phyloP scores from a whole-genome alignment of 2,329 filamentous ascomycete species.

The Aspergillus sp. region DNA sequence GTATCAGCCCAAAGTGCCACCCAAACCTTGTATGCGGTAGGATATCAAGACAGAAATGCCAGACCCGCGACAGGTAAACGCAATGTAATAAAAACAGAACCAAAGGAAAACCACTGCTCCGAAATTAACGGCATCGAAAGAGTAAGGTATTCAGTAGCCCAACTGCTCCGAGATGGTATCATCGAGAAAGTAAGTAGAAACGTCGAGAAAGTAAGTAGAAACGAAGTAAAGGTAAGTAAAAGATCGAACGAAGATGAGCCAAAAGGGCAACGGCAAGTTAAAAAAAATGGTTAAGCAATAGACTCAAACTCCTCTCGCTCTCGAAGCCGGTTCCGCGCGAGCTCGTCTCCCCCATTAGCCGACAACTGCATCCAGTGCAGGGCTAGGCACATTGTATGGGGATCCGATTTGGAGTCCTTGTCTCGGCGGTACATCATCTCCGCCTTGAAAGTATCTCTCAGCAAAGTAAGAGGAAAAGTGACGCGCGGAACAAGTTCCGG shows the following conservation, averaged over 20 bases:
- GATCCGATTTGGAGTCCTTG: conserved; percentile 73
- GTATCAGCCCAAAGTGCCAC: conserved; percentile 6
- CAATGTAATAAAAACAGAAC: conserved; percentile 3
- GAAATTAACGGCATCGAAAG: conserved; percentile 16
- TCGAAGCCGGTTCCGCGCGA: conserved; percentile 80
- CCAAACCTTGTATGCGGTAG: conserved; percentile 26
- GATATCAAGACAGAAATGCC: conserved; percentile 17
- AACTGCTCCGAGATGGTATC: conserved; percentile 22
- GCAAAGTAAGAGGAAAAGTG: conserved; percentile 80
- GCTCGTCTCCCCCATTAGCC: conserved; percentile 80
- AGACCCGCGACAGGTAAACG: conserved; percentile 10
- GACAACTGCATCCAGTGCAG: conserved; percentile 97
- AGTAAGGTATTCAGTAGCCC: conserved; percentile 8
- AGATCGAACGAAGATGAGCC: conserved; percentile 30
- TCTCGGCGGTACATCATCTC: conserved; percentile 73
- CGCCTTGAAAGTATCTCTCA: conserved; percentile 87
- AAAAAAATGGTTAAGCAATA: conserved; percentile 49
- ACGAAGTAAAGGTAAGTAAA: conserved; percentile 16
- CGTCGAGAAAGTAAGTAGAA: conserved; percentile 19
- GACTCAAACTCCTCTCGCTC: conserved; percentile 69
- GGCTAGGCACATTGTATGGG: conserved; percentile 88
- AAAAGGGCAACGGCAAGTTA: conserved; percentile 19
- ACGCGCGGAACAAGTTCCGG: conserved; percentile 81
- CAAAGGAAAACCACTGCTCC: conserved; percentile 15
- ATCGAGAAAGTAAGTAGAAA: conserved; percentile 20